Conservation (phyloP, 495 filamentous ascomycete genomes). For the Penicillium daleae region DNA sequence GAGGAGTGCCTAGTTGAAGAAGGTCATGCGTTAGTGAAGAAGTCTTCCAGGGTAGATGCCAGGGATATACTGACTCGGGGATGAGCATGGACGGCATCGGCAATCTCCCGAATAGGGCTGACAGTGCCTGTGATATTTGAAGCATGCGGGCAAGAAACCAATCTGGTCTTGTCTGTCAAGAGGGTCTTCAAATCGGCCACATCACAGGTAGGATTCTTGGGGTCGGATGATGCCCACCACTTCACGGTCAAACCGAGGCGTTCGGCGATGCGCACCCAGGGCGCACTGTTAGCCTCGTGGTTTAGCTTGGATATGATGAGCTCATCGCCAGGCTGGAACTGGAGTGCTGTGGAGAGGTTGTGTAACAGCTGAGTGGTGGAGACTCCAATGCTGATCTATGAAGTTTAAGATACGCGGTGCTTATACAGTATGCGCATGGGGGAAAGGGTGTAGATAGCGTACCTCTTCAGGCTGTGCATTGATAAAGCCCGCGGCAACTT, state of each 20-base stretch:
- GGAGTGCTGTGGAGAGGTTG: constrained; percentile 65
- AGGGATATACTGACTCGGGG: constrained; percentile 32
- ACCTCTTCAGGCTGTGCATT: constrained; percentile 67
- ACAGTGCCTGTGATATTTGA: constrained; percentile 73
- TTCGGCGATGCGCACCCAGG: constrained; percentile 67
- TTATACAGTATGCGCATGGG: no score
- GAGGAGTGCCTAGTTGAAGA: constrained; percentile 38
- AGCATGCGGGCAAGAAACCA: constrained; percentile 71
- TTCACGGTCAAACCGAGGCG: constrained; percentile 61
- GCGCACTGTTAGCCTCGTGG: constrained; percentile 72
- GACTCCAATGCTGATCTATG: constrained; percentile 52
- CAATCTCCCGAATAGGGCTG: constrained; percentile 56
- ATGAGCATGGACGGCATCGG: constrained; percentile 53
- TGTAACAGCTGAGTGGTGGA: constrained; percentile 75
- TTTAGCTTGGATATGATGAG: constrained; percentile 68
- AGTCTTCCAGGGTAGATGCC: not conserved
- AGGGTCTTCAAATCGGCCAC: constrained; percentile 55
- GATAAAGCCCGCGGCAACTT: constrained; percentile 67
- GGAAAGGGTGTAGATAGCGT: constrained; percentile 21
- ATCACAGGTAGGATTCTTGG: constrained; percentile 57
- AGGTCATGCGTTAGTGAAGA: not conserved
- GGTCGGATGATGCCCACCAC: constrained; percentile 59
- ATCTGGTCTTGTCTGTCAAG: constrained; percentile 59
- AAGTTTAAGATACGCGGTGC: no score
- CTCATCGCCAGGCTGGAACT: constrained; percentile 62